Conservation (phyloP, 164 flowering plant species). For the Litsea cubeba region DNA sequence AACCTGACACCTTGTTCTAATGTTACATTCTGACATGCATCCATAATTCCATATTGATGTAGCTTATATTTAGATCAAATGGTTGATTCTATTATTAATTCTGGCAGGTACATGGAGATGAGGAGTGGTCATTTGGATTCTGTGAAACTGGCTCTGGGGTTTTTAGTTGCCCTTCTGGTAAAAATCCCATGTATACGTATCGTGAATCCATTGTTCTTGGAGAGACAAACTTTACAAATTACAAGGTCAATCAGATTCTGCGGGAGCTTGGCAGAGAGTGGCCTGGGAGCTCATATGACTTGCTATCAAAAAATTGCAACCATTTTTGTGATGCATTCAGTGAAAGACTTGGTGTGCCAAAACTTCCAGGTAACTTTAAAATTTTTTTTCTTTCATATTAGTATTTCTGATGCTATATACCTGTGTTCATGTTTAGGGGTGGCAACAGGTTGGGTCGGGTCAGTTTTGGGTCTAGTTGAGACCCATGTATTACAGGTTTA, state of each 20-base stretch:
- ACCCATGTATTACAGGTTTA: no score
- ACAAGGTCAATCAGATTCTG: conserved; percentile 71
- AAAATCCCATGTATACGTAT: conserved; percentile 92
- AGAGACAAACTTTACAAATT: conserved; percentile 47
- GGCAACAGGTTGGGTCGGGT: not conserved
- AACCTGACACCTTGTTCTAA: not conserved
- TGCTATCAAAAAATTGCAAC: conserved; percentile 85
- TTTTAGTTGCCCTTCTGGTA: conserved; percentile 71
- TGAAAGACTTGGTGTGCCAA: conserved; percentile 82
- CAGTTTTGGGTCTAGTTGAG: not conserved
- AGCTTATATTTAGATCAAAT: not conserved
- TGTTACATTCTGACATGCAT: not conserved
- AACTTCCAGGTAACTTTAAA: conserved; percentile 70
- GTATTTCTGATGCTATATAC: not conserved
- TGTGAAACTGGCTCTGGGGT: conserved; percentile 95
- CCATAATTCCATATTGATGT: not conserved
- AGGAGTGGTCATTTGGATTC: conserved; percentile 96
- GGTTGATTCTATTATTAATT: not conserved
- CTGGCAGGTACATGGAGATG: conserved; percentile 76
- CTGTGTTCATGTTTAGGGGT: not conserved
- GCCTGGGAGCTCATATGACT: conserved; percentile 88
- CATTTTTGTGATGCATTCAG: conserved; percentile 96
- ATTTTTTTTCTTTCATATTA: not conserved
- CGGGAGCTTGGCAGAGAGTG: conserved; percentile 93
- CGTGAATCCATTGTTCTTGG: conserved; percentile 83